Evolutionary conservation across 805 yeast species (phyloP).

Genomic region (Sugiyamaella chiloensis): DNA sequence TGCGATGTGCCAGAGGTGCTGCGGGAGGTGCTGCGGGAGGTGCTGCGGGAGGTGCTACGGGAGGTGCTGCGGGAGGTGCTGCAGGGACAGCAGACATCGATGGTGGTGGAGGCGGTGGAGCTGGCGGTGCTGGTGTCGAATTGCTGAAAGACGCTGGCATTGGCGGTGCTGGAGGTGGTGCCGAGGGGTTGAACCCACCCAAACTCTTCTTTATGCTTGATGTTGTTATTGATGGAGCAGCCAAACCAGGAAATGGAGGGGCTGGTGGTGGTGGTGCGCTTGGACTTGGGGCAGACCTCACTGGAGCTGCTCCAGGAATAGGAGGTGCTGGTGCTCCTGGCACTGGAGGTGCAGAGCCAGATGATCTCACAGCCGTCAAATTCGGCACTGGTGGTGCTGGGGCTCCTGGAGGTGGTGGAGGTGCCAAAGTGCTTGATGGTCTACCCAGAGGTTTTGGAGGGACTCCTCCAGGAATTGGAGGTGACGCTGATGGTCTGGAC

Average conservation of each 20-base stretch:
- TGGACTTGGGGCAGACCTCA: constrained; percentile 24
- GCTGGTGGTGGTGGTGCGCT: constrained; percentile 18
- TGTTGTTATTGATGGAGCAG: not conserved
- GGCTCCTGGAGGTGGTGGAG: constrained; percentile 22
- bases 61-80: constrained; percentile 11
- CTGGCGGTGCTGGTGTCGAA: constrained; percentile 14
- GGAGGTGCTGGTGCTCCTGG: constrained; percentile 10
- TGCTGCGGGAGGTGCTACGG: constrained; percentile 9
- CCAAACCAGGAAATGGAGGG: constrained; percentile 17
- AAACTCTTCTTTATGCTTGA: no score
- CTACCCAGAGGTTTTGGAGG: constrained; percentile 15
- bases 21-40: constrained; percentile 5
- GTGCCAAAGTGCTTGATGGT: constrained; percentile 25
- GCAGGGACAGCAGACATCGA: constrained; percentile 5
- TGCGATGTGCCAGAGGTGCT: not conserved
- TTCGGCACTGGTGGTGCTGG: constrained; percentile 34
- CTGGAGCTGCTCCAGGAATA: constrained; percentile 28
- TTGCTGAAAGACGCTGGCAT: constrained; percentile 9
- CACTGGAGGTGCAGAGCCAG: constrained; percentile 17
- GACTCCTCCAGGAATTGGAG: constrained; percentile 10
- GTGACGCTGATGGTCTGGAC: not conserved
- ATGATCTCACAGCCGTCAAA: constrained; percentile 16
- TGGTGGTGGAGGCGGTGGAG: constrained; percentile 14
- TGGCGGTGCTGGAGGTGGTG: constrained; percentile 26
- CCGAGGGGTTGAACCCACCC: constrained; percentile 7